Percentiles rank a stretch among this genome's conserved stretches.
These are phyloP conservation scores for Sclerotinia borealis DNA, from an alignment of 2,329 filamentous ascomycete genomes.

Conservation along the genomic window DNA sequence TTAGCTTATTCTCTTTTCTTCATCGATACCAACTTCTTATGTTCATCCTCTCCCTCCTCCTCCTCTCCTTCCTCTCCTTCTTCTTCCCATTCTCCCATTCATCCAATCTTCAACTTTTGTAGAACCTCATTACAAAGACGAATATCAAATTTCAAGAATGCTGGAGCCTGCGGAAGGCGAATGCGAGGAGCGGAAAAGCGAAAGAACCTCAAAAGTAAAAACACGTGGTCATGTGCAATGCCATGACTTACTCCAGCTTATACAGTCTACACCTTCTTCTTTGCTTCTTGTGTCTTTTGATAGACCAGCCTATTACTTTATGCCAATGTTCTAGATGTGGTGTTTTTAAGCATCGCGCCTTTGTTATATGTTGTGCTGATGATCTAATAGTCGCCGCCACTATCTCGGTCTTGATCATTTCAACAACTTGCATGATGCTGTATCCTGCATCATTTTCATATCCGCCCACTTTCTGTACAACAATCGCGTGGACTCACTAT, in stretches of 20 bases:
- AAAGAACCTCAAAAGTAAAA: background rate
- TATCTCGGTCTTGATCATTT: background rate
- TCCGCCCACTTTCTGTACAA: background rate
- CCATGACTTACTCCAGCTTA: background rate
- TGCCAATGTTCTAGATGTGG: background rate
- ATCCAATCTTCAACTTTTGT: too few species aligned
- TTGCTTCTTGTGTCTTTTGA: background rate
- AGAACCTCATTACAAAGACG: background rate
- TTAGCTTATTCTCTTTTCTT: background rate
- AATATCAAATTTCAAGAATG: background rate
- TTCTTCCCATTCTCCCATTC: background rate
- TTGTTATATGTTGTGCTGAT: background rate
- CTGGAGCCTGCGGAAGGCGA: slow-evolving; percentile 1
- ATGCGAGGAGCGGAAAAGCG: background rate
- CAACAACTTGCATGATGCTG: too few species aligned
- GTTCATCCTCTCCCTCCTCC: background rate
- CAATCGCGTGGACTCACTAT: background rate
- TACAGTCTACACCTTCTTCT: background rate
- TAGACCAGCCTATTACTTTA: background rate
- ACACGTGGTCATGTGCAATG: background rate
- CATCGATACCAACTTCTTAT: background rate
- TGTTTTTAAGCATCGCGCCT: background rate
- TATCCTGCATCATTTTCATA: background rate
- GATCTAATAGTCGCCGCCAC: background rate
- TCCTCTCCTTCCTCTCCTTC: background rate